These are phyloP conservation scores for Micractinium conductrix DNA, from an alignment of 139 green algal genomes.

Conservation along the genomic window DNA sequence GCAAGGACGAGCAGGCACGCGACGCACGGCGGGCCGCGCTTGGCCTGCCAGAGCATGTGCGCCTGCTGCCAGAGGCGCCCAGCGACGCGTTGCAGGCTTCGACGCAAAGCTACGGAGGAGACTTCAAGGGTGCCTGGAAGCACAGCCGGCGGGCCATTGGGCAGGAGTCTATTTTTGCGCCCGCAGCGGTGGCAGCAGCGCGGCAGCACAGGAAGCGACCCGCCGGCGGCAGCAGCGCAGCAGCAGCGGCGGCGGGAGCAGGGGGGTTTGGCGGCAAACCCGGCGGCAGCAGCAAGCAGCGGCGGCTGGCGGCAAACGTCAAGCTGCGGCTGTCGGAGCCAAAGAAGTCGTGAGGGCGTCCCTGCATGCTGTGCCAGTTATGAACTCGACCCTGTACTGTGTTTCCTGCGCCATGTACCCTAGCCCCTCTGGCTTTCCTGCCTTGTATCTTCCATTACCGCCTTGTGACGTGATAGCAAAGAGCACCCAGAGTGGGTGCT, in stretches of 20 bases:
- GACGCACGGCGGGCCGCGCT: conserved; percentile 55
- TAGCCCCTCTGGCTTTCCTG: too few relatives aligned
- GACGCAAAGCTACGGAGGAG: conserved; percentile 43
- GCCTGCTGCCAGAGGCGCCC: conserved; percentile 61
- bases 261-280: neutral
- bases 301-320: neutral
- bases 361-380: too few relatives aligned
- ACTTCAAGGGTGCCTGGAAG: conserved; percentile 40
- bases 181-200: neutral
- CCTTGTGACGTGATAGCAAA: too few relatives aligned
- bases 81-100: conserved; percentile 59
- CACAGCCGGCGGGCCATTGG: conserved; percentile 35
- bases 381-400: too few relatives aligned
- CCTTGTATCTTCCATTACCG: too few relatives aligned
- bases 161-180: conserved; percentile 41
- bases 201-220: neutral
- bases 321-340: conserved; percentile 16
- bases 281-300: conserved; percentile 6
- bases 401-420: too few relatives aligned
- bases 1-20: conserved; percentile 51
- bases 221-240: conserved; percentile 8
- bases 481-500: too few relatives aligned
- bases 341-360: neutral
- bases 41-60: conserved; percentile 66
- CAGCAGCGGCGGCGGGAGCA: neutral